These are phyloP conservation scores for Fusarium musae DNA, from an alignment of 2,329 filamentous ascomycete genomes.

Conservation along the genomic window DNA sequence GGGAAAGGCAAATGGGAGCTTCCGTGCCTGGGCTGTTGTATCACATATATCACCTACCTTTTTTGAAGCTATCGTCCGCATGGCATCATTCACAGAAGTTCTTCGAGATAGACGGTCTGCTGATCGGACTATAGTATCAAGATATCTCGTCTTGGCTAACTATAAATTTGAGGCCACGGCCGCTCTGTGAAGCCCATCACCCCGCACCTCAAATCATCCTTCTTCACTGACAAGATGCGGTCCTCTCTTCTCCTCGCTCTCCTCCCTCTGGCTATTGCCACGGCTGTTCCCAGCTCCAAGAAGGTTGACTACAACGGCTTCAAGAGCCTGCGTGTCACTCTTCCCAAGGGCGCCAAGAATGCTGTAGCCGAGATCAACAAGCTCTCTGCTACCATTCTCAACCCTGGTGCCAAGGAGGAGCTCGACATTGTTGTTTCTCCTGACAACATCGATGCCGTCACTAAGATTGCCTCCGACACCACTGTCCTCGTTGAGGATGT, in stretches of 20 bases:
- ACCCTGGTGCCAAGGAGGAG: slow-evolving; percentile 23
- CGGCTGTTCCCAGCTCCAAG: slow-evolving; percentile 29
- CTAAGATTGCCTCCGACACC: slow-evolving; percentile 14
- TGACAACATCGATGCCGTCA: slow-evolving; percentile 27
- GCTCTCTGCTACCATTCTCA: slow-evolving; percentile 28
- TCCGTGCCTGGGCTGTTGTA: slow-evolving; percentile 31
- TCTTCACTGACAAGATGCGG: slow-evolving; percentile 19
- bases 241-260: slow-evolving; percentile 15
- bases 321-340: slow-evolving; percentile 33
- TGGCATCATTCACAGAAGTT: slow-evolving; percentile 32
- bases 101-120: neutral
- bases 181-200: neutral
- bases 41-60: slow-evolving; percentile 32
- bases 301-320: slow-evolving; percentile 36
- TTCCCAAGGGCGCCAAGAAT: slow-evolving; percentile 17
- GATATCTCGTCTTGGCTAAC: neutral
- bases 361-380: slow-evolving; percentile 21
- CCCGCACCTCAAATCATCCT: slow-evolving; percentile 11
- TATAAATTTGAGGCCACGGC: slow-evolving; percentile 5
- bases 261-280: slow-evolving; percentile 18
- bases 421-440: slow-evolving; percentile 30
- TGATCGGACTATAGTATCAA: neutral
- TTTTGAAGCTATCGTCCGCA: slow-evolving; percentile 24
- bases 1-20: slow-evolving; percentile 30
- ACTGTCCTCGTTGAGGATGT: slow-evolving; percentile 35